Percentiles rank a stretch among this genome's conserved stretches.
Evolutionary conservation across 2,329 filamentous ascomycete species (phyloP).

Genomic region (Cercospora sp.): DNA sequence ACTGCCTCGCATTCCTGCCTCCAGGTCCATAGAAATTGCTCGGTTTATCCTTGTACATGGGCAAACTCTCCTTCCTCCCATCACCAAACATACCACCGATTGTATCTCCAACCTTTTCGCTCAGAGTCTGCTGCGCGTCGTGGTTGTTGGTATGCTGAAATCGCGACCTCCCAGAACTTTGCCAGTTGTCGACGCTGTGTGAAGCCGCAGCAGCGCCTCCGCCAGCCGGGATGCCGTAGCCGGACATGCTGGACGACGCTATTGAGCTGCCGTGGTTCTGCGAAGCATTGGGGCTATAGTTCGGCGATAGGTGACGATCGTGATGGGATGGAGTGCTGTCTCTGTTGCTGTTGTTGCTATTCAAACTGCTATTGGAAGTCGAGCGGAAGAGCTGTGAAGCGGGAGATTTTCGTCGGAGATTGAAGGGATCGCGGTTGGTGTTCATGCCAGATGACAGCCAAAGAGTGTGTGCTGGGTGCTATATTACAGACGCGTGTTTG

Average conservation of each 20-base stretch:
- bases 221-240: slow-evolving; percentile 27
- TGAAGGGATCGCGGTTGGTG: slow-evolving; percentile 48
- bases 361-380: slow-evolving; percentile 9
- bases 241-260: slow-evolving; percentile 23
- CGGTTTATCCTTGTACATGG: slow-evolving; percentile 99
- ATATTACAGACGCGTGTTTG: background rate
- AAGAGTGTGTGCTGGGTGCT: background rate
- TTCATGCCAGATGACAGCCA: slow-evolving; percentile 40
- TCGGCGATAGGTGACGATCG: slow-evolving; percentile 3
- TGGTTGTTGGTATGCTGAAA: slow-evolving; percentile 20
- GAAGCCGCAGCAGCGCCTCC: slow-evolving; percentile 15
- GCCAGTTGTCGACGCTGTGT: slow-evolving; percentile 20
- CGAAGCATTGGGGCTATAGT: slow-evolving; percentile 5
- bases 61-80: slow-evolving; percentile 60
- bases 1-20: slow-evolving; percentile 47
- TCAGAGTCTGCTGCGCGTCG: slow-evolving; percentile 35
- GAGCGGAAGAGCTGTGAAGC: slow-evolving; percentile 27
- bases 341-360: slow-evolving; percentile 17
- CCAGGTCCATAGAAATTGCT: slow-evolving; percentile 64
- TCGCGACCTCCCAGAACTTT: slow-evolving; percentile 24
- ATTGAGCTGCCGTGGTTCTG: background rate
- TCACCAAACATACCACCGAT: slow-evolving; percentile 65
- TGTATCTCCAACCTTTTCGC: slow-evolving; percentile 58
- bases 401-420: slow-evolving; percentile 39
- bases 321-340: background rate